Base-by-base conservation (phyloP, 1,139 yeast species). In the Debaryomyces nepalensis region DNA sequence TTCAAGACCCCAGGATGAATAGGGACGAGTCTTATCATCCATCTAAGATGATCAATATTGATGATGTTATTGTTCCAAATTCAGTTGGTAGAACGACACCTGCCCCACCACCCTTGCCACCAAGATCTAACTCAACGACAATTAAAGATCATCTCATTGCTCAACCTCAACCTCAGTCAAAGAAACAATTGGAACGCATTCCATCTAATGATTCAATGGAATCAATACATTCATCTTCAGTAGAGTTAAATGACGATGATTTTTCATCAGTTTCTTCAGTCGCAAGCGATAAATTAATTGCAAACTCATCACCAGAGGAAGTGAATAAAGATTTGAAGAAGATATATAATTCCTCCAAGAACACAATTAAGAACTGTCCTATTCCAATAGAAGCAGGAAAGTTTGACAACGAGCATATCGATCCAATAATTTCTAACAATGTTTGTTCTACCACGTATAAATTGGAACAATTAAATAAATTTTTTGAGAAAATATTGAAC, bases 261-360 rank as follows among this genome's bases (percentile, higher is more conserved):
- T 38, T 44, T 7, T 39, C 41, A 5, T 39, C 60, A 16, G 47
- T 50, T 30, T 45, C 64, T 22, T 59, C 70, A 1, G 40, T 63
- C 12, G 51, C 63, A 4, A 61, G 63, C 14, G 55, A 58, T 12
- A 44, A 50, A 19, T 47, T 57, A 9, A 37, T 61, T 11, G 55
- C 53, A n/a, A 53, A 51, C 23, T 37, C 55, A 3, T 44, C 54
- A 15, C 55, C 53, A 6, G 65, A 56, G 16, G 43, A 47, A 5
- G 54, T 55, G 18, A 59, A 55, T 34, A 52, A 53, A 36, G 52
- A 53, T 33, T 50, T 73, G 31, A 47, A 52, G n/a, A 60, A 55
- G 34, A 44, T 70, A 6, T 73, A 70, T 47, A 73, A 73, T 49
- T 41, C 55, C 2, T 52, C 63, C 37, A 73, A 73, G 45, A 71